Evolutionary conservation across 306 rosid species (phyloP).

Genomic region (Rosa chinensis): DNA sequence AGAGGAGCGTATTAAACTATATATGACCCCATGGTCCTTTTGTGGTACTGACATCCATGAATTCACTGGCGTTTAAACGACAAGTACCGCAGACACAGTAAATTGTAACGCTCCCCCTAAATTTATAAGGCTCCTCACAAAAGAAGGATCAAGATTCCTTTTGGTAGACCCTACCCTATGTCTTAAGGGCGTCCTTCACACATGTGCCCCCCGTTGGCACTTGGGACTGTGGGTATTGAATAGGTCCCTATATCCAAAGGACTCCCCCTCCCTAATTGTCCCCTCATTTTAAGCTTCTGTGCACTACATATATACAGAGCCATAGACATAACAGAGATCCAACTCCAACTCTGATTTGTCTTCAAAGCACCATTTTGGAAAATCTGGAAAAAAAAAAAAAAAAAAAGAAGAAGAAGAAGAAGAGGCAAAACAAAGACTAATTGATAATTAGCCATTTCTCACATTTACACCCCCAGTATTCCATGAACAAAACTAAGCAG

Average conservation of each 20-base stretch:
- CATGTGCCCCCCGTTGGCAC: constrained; percentile 39
- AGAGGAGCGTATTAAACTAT: background rate
- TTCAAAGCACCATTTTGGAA: background rate
- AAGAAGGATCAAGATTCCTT: constrained; percentile 51
- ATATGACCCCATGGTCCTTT: constrained; percentile 28
- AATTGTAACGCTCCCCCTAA: background rate
- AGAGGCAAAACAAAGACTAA: background rate
- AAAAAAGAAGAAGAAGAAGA: background rate
- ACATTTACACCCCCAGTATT: background rate
- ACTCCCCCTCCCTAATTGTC: constrained; percentile 40
- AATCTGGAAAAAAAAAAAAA: background rate
- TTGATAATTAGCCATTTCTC: too few species aligned
- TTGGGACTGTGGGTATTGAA: background rate
- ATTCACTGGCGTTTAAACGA: constrained; percentile 17
- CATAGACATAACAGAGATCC: background rate
- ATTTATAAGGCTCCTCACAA: constrained; percentile 5
- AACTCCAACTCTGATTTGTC: background rate
- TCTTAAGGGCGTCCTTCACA: constrained; percentile 40
- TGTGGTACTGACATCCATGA: constrained; percentile 43
- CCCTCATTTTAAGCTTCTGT: constrained; percentile 24
- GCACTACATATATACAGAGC: background rate
- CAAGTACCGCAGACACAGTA: background rate
- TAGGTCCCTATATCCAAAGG: constrained; percentile 32
- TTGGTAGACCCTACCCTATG: constrained; percentile 45
- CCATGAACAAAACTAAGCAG: constrained; percentile 22